These are phyloP conservation scores for Exophiala calicioides DNA, from an alignment of 2,329 filamentous ascomycete genomes.

Conservation along the genomic window DNA sequence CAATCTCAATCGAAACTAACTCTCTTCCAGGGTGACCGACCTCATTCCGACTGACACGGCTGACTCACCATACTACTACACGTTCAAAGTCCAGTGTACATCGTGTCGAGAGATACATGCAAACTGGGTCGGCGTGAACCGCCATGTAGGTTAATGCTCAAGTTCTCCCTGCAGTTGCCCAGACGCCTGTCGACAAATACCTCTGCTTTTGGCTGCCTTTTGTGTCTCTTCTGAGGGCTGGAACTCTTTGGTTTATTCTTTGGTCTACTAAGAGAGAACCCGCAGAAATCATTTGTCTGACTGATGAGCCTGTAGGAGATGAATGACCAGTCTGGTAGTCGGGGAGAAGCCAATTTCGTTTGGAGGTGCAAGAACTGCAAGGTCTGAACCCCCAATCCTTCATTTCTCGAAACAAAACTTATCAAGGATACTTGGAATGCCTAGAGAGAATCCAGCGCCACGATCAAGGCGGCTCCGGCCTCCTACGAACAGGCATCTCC, in stretches of 20 bases:
- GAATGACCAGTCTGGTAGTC: conserved; percentile 88
- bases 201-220: too few species aligned
- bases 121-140: conserved; percentile 81
- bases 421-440: background rate
- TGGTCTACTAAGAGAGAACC: too few species aligned
- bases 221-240: too few species aligned
- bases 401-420: background rate
- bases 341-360: conserved; percentile 98
- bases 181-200: too few species aligned
- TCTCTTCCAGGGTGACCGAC: conserved; percentile 72
- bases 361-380: conserved; percentile 99
- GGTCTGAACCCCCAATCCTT: conserved; percentile 49
- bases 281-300: too few species aligned
- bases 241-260: background rate
- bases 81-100: conserved; percentile 97
- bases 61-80: conserved; percentile 89
- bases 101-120: conserved; percentile 89
- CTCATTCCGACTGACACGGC: conserved; percentile 80
- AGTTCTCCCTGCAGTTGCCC: too few species aligned
- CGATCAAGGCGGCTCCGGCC: conserved; percentile 72
- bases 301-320: conserved; percentile 62
- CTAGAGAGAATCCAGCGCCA: conserved; percentile 81
- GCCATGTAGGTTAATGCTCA: conserved; percentile 86
- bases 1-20: conserved; percentile 7
- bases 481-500: conserved; percentile 72